Conservation (phyloP, 208 protist genomes). For the Acanthamoeba comandoni region DNA sequence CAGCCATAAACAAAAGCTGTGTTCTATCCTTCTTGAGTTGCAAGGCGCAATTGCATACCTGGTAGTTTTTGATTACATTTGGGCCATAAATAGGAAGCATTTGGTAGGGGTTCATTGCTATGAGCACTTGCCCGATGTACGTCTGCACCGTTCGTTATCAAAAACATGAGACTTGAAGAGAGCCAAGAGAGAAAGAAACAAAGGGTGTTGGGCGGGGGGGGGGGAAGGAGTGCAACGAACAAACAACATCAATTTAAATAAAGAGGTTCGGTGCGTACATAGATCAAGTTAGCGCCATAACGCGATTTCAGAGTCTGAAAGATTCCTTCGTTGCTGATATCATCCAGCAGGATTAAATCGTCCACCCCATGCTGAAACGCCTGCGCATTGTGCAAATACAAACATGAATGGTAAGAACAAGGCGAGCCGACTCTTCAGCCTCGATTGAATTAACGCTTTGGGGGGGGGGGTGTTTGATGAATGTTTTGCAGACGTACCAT, state of each 20-base stretch:
- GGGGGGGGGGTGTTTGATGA: too few relatives aligned
- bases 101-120: conserved; percentile 92
- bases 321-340: conserved; percentile 90
- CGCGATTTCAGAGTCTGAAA: conserved; percentile 88
- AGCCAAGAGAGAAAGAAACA: conserved; percentile 5
- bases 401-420: too few relatives aligned
- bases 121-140: conserved; percentile 92
- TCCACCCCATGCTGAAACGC: conserved; percentile 88
- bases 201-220: too few relatives aligned
- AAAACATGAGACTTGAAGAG: conserved; percentile 65
- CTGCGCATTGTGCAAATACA: too few relatives aligned
- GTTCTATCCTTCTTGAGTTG: background rate
- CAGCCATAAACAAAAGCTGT: background rate
- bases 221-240: background rate
- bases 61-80: conserved; percentile 52
- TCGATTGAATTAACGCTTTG: too few relatives aligned
- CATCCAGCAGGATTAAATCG: conserved; percentile 91
- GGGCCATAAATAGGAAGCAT: conserved; percentile 50
- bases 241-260: background rate
- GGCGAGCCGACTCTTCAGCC: too few relatives aligned
- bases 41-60: background rate
- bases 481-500: too few relatives aligned
- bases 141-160: conserved; percentile 86
- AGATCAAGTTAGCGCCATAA: conserved; percentile 45
- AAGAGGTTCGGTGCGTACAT: background rate